Percentiles rank a stretch among this genome's conserved stretches.
Evolutionary conservation across 257 asterid species (phyloP).

Genomic region (Schizonepeta tenuifolia): DNA sequence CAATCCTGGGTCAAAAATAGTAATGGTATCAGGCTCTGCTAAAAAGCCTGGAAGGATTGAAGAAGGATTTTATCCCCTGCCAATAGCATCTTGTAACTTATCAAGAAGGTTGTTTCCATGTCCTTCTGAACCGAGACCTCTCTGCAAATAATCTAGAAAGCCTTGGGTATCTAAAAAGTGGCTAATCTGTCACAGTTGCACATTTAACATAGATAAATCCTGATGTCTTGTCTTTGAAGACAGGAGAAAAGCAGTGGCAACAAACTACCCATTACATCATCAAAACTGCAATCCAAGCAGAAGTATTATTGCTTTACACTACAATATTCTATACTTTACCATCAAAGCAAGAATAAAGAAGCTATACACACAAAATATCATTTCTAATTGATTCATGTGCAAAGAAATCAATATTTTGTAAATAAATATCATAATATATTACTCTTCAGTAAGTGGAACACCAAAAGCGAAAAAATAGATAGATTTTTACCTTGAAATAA

Average conservation of each 20-base stretch:
- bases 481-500: too few relatives aligned
- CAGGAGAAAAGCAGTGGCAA: constrained; percentile 21
- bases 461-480: too few relatives aligned
- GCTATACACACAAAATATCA: too few relatives aligned
- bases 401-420: too few relatives aligned
- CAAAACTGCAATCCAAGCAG: too few relatives aligned
- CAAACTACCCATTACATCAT: neutral
- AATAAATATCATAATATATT: too few relatives aligned
- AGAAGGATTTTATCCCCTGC: constrained; percentile 87
- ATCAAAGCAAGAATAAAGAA: too few relatives aligned
- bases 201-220: constrained; percentile 34
- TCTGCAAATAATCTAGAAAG: constrained; percentile 88
- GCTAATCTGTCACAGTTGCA: constrained; percentile 68
- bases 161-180: constrained; percentile 94
- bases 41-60: constrained; percentile 67
- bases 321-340: too few relatives aligned
- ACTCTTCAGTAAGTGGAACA: too few relatives aligned
- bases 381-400: too few relatives aligned
- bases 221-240: constrained; percentile 19
- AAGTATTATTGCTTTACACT: too few relatives aligned
- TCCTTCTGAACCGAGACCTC: constrained; percentile 86
- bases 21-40: constrained; percentile 70
- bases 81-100: constrained; percentile 93
- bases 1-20: constrained; percentile 64
- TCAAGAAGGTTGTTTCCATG: constrained; percentile 82